A percentile compares a stretch with the other conserved stretches of the same genome.
These are phyloP conservation scores for Macaranga tanarius DNA, from an alignment of 441 rosid genomes.

Conservation along the genomic window DNA sequence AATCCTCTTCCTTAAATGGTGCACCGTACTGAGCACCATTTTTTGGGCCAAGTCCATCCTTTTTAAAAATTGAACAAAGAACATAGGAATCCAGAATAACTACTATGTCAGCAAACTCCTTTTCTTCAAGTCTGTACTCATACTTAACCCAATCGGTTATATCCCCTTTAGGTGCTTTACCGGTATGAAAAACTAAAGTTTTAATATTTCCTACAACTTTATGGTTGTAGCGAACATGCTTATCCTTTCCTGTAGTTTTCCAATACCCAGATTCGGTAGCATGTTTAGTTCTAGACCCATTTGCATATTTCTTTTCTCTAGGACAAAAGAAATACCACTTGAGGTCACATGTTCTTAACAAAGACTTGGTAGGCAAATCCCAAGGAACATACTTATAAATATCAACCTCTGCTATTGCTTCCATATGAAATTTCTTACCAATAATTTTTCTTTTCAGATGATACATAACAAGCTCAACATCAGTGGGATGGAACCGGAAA, in stretches of 20 bases:
- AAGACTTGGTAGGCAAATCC: conserved; percentile 46
- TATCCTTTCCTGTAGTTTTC: conserved; percentile 83
- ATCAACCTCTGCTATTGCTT: conserved; percentile 59
- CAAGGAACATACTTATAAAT: conserved; percentile 63
- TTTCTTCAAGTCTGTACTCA: conserved; percentile 65
- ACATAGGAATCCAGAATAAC: conserved; percentile 60
- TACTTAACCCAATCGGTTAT: conserved; percentile 91
- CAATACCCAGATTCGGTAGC: conserved; percentile 64
- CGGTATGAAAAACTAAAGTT: conserved; percentile 63
- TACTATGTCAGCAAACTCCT: conserved; percentile 39
- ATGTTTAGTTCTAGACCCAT: conserved; percentile 53
- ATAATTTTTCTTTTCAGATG: conserved; percentile 63
- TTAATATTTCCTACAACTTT: conserved; percentile 59
- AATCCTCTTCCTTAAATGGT: conserved; percentile 78
- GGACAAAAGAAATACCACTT: conserved; percentile 88
- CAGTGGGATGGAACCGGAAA: conserved; percentile 79
- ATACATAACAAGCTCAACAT: conserved; percentile 59
- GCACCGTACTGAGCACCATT: conserved; percentile 92
- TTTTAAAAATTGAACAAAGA: conserved; percentile 56
- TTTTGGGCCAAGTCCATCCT: conserved; percentile 78
- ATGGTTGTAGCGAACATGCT: conserved; percentile 37
- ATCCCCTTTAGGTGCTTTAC: conserved; percentile 51
- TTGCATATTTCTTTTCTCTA: conserved; percentile 53
- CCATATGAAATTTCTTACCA: conserved; percentile 41
- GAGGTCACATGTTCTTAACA: conserved; percentile 47